Conservation (phyloP, 2,329 filamentous ascomycete species). For the Talaromyces sp. region DNA sequence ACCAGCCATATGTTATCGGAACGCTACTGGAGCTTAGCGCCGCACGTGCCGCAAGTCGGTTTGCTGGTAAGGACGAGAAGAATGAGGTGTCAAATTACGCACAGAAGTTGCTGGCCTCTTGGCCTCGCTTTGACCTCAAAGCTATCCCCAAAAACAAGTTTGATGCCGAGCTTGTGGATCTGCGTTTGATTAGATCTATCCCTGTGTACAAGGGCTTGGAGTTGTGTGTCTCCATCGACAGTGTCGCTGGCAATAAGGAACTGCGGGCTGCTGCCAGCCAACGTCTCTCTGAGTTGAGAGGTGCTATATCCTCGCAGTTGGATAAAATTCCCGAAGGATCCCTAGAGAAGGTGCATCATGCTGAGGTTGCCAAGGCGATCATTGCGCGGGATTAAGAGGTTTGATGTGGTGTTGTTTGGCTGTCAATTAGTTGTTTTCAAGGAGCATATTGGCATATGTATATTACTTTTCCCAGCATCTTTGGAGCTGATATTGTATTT, state of each 20-base stretch:
- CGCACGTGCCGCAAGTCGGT: conserved; percentile 42
- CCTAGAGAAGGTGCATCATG: not conserved
- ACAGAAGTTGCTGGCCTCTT: conserved; percentile 38
- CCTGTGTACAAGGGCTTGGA: conserved; percentile 48
- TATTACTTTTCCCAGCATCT: conserved; percentile 23
- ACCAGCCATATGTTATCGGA: conserved; percentile 45
- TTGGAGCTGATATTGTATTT: conserved; percentile 24
- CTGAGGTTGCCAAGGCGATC: not conserved
- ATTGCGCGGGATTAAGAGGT: not conserved
- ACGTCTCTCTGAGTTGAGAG: conserved; percentile 49
- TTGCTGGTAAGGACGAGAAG: conserved; percentile 42
- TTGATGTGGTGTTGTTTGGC: not conserved
- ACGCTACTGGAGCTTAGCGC: conserved; percentile 50
- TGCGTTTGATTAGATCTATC: conserved; percentile 11
- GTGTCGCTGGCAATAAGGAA: conserved; percentile 27
- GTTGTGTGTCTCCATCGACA: conserved; percentile 39
- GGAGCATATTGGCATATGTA: conserved; percentile 21
- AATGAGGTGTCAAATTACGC: conserved; percentile 45
- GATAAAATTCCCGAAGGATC: not conserved
- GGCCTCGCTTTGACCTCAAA: conserved; percentile 31
- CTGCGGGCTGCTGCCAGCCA: conserved; percentile 29
- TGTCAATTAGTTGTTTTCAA: conserved; percentile 5
- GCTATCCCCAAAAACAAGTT: not conserved
- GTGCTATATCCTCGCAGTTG: conserved; percentile 19
- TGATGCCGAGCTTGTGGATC: not conserved